A percentile compares a stretch with the other conserved stretches of the same genome.
Evolutionary conservation across 352 stramenopile genomes (phyloP).

Genomic region (Phytopythium montanum): DNA sequence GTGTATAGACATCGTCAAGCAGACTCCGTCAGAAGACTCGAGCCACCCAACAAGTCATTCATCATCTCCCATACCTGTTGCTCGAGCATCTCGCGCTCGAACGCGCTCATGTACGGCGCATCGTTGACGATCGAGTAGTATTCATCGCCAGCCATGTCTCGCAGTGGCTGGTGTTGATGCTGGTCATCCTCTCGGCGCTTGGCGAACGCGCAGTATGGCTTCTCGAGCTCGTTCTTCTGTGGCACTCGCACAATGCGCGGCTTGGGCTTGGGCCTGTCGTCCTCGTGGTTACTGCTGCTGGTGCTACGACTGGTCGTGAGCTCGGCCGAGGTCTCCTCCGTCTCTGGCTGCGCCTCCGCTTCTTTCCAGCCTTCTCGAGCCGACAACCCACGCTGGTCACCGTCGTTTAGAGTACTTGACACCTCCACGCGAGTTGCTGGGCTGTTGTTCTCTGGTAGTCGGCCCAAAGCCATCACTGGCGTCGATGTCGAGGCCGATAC

Average conservation of each 20-base stretch:
- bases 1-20: background rate
- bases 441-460: background rate
- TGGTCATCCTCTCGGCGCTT: conserved; percentile 32
- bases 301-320: background rate
- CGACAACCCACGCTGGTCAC: background rate
- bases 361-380: conserved; percentile 3
- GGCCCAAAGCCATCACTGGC: background rate
- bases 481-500: conserved; percentile 12
- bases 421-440: conserved; percentile 1
- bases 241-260: conserved; percentile 44
- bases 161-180: conserved; percentile 1
- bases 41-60: background rate
- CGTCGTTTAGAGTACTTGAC: background rate
- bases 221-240: conserved; percentile 61
- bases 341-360: conserved; percentile 13
- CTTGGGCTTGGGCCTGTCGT: conserved; percentile 11
- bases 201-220: conserved; percentile 71
- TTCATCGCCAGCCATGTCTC: conserved; percentile 6
- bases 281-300: background rate
- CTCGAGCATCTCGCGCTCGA: conserved; percentile 46
- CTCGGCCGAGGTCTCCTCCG: conserved; percentile 8
- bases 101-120: conserved; percentile 53
- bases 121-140: conserved; percentile 86
- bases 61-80: conserved; percentile 29
- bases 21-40: background rate